Percentiles rank a stretch among this genome's conserved stretches.
Conservation (phyloP, 2,329 filamentous ascomycete species). For the Fusarium annulatum region DNA sequence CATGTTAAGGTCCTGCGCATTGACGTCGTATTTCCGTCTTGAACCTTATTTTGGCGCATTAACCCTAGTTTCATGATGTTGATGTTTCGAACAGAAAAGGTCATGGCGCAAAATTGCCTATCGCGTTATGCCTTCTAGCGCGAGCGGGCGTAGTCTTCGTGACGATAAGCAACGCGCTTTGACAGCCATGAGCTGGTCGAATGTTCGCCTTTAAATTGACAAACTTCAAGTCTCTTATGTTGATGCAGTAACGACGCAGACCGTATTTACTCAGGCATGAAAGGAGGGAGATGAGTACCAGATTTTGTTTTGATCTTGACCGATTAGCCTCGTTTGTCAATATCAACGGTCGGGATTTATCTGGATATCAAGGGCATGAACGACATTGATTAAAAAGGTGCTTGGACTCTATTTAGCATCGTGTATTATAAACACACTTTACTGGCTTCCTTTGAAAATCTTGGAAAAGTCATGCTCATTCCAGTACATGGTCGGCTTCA, state of each 20-base stretch:
- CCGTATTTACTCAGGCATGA: not conserved
- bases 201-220: not conserved
- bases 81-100: not conserved
- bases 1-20: not conserved
- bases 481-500: slow-evolving; percentile 7
- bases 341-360: not conserved
- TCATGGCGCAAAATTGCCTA: not conserved
- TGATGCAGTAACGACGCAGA: rapidly evolving
- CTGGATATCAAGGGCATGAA: not conserved
- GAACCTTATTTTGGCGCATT: not conserved
- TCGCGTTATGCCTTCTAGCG: not conserved
- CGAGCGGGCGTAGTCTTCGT: not conserved
- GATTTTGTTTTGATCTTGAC: not conserved
- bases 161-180: not conserved
- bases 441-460: slow-evolving; percentile 4
- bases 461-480: not conserved
- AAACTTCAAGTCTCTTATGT: not conserved
- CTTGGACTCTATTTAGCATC: not conserved
- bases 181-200: not conserved
- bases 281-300: not conserved
- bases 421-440: rapidly evolving
- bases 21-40: not conserved
- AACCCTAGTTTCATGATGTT: not conserved
- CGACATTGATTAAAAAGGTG: not conserved
- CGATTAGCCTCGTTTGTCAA: not conserved